A percentile compares a stretch with the other conserved stretches of the same genome.
Evolutionary conservation across 495 filamentous ascomycete genomes (phyloP).

Genomic region (Chaetomidium leptoderma): DNA sequence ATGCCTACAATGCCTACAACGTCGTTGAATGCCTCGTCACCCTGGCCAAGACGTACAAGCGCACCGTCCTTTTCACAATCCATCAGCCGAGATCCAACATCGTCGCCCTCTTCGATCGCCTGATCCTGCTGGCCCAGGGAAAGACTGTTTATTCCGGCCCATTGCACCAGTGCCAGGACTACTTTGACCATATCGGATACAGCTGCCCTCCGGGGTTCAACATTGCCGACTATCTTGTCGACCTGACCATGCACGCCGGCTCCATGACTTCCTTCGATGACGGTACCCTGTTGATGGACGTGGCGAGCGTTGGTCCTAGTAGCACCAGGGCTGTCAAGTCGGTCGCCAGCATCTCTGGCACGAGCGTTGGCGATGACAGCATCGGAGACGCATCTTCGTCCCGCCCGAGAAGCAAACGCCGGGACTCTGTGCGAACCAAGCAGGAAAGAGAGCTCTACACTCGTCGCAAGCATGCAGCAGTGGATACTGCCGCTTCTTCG

Average conservation of each 20-base stretch:
- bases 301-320: constrained; percentile 72
- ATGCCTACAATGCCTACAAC: constrained; percentile 95
- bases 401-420: constrained; percentile 62
- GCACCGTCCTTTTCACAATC: constrained; percentile 96
- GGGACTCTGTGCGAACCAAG: constrained; percentile 69
- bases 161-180: constrained; percentile 81
- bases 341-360: constrained; percentile 70
- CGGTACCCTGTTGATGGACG: constrained; percentile 58
- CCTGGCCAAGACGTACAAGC: constrained; percentile 88
- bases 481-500: constrained; percentile 63
- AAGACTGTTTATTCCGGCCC: constrained; percentile 90
- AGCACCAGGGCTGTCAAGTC: constrained; percentile 89
- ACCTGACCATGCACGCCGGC: constrained; percentile 90
- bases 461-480: constrained; percentile 62
- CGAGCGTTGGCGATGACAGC: constrained; percentile 51
- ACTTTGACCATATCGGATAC: constrained; percentile 89
- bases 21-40: constrained; percentile 95
- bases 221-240: constrained; percentile 95
- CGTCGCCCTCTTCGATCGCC: constrained; percentile 92
- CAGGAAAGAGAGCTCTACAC: constrained; percentile 92
- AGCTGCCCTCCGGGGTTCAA: constrained; percentile 95
- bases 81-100: constrained; percentile 99
- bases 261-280: constrained; percentile 40
- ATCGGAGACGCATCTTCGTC: constrained; percentile 38
- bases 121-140: constrained; percentile 85